Percentiles rank a stretch among this genome's conserved stretches.
Conservation (phyloP, 176 grass and related monocot species). For the Eragrostis curvula region DNA sequence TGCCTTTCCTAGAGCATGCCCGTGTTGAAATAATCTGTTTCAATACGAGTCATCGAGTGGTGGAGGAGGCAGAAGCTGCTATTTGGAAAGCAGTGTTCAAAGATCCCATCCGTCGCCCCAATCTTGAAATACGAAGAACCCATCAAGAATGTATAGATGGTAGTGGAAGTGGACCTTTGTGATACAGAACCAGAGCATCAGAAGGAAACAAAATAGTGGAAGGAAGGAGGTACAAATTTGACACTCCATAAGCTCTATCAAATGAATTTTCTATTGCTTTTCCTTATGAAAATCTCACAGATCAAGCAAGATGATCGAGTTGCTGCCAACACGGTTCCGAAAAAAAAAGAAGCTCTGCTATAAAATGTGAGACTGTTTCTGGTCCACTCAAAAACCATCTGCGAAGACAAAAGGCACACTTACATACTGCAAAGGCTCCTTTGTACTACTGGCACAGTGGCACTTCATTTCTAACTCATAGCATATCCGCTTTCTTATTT, state of each 20-base stretch:
- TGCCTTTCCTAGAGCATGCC: not conserved
- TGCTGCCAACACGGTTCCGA: not conserved
- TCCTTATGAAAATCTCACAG: not conserved
- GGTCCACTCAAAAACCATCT: not conserved
- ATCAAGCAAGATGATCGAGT: not conserved
- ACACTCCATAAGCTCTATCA: not conserved
- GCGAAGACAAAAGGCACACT: too few relatives aligned
- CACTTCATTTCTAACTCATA: too few relatives aligned
- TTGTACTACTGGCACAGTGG: too few relatives aligned
- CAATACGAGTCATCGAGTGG: not conserved
- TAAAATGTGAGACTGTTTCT: not conserved
- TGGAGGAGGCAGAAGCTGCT: not conserved
- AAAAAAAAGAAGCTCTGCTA: not conserved
- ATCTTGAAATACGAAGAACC: not conserved
- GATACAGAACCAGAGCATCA: not conserved
- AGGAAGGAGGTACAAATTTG: not conserved
- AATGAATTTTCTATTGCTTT: not conserved
- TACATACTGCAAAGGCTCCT: too few relatives aligned
- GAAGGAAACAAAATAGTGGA: not conserved
- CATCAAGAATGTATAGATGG: not conserved
- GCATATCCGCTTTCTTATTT: too few relatives aligned
- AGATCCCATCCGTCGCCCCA: not conserved
- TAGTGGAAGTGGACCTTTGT: too few relatives aligned
- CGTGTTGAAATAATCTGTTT: slow-evolving; percentile 22
- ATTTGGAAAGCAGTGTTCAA: not conserved